These are phyloP conservation scores for Asterophora parasitica DNA, from an alignment of 768 basidiomycete species.

Conservation along the genomic window DNA sequence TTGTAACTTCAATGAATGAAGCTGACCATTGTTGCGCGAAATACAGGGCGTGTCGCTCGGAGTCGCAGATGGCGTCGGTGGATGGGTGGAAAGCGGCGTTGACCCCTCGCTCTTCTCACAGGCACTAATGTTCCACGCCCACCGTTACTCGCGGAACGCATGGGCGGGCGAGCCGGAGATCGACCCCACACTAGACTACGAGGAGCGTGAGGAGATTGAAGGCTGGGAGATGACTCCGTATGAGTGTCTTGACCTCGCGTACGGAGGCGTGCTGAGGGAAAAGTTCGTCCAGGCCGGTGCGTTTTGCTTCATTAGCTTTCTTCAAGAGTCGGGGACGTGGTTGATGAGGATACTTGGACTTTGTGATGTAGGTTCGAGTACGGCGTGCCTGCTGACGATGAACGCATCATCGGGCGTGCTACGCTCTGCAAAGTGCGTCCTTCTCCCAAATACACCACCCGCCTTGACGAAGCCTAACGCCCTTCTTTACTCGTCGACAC, in stretches of 20 bases:
- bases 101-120: conserved; percentile 91
- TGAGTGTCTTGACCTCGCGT: conserved; percentile 69
- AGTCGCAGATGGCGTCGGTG: conserved; percentile 90
- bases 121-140: conserved; percentile 83
- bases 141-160: conserved; percentile 62
- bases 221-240: conserved; percentile 75
- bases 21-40: conserved; percentile 3
- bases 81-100: conserved; percentile 80
- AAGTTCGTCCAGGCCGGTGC: conserved; percentile 62
- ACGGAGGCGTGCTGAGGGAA: conserved; percentile 67
- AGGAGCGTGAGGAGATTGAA: conserved; percentile 57
- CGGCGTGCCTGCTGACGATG: conserved; percentile 70
- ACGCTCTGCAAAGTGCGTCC: conserved; percentile 70
- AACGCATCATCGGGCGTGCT: conserved; percentile 72
- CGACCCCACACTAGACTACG: conserved; percentile 72
- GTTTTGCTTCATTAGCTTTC: too few species aligned
- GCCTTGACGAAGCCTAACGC: background rate
- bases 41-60: conserved; percentile 72
- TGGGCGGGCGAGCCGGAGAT: conserved; percentile 85
- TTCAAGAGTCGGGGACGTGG: too few species aligned
- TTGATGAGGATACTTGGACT: conserved; percentile 1
- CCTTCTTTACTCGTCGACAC: background rate
- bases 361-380: conserved; percentile 66
- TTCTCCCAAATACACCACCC: background rate
- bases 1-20: conserved; percentile 23